Percentiles rank a stretch among this genome's conserved stretches.
Conservation (phyloP, 2,329 filamentous ascomycete genomes). For the Sclerotiophoma versabilis region DNA sequence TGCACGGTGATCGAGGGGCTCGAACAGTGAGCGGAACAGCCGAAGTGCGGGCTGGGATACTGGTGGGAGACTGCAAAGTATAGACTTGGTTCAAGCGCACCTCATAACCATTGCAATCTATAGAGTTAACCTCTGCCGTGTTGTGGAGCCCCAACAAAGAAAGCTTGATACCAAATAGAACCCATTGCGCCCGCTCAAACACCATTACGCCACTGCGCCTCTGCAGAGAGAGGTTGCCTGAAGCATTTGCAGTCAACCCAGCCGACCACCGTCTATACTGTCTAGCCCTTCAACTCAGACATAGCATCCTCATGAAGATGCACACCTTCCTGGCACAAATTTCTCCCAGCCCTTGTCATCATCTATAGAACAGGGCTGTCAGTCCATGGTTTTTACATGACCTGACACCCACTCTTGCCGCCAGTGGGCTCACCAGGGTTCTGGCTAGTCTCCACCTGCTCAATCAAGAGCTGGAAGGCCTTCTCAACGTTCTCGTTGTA, state of each 20-base stretch:
- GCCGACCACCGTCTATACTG: conserved; percentile 23
- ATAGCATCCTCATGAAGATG: conserved; percentile 4
- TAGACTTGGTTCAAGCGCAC: background rate
- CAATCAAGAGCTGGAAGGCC: conserved; percentile 93
- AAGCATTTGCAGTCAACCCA: conserved; percentile 5
- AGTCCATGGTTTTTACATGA: conserved; percentile 72
- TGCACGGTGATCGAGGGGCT: conserved; percentile 27
- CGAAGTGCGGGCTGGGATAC: background rate
- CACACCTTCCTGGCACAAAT: background rate
- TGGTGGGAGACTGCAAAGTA: background rate
- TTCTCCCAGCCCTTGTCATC: conserved; percentile 8
- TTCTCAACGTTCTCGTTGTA: conserved; percentile 94
- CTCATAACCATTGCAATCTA: conserved; percentile 10
- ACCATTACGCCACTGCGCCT: conserved; percentile 35
- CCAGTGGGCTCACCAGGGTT: conserved; percentile 84
- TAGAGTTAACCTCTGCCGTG: background rate
- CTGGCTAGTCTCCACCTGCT: conserved; percentile 91
- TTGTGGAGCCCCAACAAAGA: conserved; percentile 11
- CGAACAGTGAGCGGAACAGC: conserved; percentile 15
- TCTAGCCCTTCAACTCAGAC: conserved; percentile 19
- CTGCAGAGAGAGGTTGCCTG: conserved; percentile 6
- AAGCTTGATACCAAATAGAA: conserved; percentile 15
- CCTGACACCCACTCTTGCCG: conserved; percentile 70
- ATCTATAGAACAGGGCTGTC: conserved; percentile 15
- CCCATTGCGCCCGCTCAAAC: conserved; percentile 36